phyloP scores from a whole-genome alignment of 768 basidiomycete genomes.

The Mycena floridula region DNA sequence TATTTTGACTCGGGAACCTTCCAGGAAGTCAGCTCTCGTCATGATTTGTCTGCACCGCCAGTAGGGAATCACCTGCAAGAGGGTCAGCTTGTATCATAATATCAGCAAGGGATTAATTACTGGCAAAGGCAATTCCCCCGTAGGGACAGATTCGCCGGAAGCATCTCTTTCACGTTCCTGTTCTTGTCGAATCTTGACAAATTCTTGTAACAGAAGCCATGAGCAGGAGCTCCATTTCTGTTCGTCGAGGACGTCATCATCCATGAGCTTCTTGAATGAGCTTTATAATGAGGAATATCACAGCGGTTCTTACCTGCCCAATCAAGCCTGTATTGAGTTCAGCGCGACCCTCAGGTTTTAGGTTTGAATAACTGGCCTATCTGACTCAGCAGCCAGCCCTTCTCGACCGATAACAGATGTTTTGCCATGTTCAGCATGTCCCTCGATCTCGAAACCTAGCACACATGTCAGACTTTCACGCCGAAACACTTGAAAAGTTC shows the following conservation, averaged over 20 bases:
- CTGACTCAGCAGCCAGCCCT: slow-evolving; percentile 73
- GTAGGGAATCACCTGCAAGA: slow-evolving; percentile 19
- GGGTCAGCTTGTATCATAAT: background rate
- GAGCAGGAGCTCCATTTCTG: slow-evolving; percentile 83
- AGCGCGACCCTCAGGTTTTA: too few relatives aligned
- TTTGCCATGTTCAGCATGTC: slow-evolving; percentile 63
- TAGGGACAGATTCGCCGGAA: slow-evolving; percentile 28
- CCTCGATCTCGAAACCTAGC: slow-evolving; percentile 45
- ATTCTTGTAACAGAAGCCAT: slow-evolving; percentile 71
- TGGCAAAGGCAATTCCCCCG: slow-evolving; percentile 50
- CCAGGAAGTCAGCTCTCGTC: slow-evolving; percentile 81
- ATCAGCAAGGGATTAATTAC: slow-evolving; percentile 55
- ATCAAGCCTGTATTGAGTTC: too few relatives aligned
- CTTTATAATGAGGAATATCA: too few relatives aligned
- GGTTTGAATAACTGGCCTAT: slow-evolving; percentile 39
- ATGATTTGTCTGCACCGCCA: slow-evolving; percentile 74
- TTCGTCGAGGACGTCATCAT: too few relatives aligned
- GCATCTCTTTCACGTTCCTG: slow-evolving; percentile 36
- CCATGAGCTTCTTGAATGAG: too few relatives aligned
- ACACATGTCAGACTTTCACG: background rate
- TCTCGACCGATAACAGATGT: slow-evolving; percentile 64
- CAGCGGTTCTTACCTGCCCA: too few relatives aligned
- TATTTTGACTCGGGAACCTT: slow-evolving; percentile 36
- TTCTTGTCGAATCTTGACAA: slow-evolving; percentile 54
- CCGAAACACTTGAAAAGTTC: background rate